These are phyloP conservation scores for Orbilia quercus DNA, from an alignment of 2,329 filamentous ascomycete species.

Conservation along the genomic window DNA sequence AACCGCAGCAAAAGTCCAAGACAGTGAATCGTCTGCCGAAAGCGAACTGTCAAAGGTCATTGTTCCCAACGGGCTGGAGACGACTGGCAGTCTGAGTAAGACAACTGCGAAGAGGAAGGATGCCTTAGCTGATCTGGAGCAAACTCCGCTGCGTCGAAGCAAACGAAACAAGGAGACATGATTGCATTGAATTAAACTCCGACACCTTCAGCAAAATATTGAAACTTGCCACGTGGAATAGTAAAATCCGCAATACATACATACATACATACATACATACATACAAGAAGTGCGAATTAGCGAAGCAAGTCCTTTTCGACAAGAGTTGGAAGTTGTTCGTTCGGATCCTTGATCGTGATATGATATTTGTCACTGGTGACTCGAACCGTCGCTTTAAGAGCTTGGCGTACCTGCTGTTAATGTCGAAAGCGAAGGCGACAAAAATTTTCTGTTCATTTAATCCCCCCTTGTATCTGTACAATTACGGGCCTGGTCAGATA, in stretches of 20 bases:
- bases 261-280: too few relatives aligned
- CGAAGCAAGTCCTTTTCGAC: constrained; percentile 2
- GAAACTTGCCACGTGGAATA: constrained; percentile 21
- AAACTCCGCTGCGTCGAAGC: constrained; percentile 41
- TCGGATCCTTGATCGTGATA: constrained; percentile 28
- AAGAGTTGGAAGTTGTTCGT: constrained; percentile 6
- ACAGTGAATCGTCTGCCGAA: constrained; percentile 22
- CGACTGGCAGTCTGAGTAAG: constrained; percentile 52
- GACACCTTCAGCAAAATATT: neutral
- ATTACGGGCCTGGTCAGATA: constrained; percentile 17
- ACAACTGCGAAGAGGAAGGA: constrained; percentile 52
- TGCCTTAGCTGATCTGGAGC: constrained; percentile 23
- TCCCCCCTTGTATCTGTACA: neutral
- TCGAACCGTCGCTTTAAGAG: neutral
- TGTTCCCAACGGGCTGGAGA: constrained; percentile 34
- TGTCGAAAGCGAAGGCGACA: constrained; percentile 10
- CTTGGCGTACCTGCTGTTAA: constrained; percentile 8
- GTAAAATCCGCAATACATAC: constrained; percentile 17
- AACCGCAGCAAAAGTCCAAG: constrained; percentile 3
- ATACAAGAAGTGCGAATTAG: constrained; percentile 6
- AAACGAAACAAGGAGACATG: constrained; percentile 46
- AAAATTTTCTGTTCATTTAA: neutral
- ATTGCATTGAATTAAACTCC: constrained; percentile 20
- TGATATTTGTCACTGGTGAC: constrained; percentile 40
- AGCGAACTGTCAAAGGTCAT: constrained; percentile 41